Evolutionary conservation across 1,139 yeast species (phyloP).

Genomic region (Candida sojae): DNA sequence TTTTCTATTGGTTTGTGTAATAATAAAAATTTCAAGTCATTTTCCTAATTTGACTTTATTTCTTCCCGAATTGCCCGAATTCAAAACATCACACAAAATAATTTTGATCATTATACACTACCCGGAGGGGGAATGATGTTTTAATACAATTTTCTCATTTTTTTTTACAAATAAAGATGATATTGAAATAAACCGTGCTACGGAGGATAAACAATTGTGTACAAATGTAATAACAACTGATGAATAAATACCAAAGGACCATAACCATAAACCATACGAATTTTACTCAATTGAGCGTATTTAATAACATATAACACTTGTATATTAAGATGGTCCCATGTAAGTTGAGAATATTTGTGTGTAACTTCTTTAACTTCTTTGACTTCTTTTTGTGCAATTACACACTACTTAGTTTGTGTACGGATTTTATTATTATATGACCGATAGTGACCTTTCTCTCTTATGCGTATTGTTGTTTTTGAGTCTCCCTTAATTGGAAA

Average conservation of each 20-base stretch:
- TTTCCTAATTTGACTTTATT: neutral
- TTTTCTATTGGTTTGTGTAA: neutral
- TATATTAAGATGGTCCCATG: neutral
- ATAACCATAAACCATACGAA: neutral
- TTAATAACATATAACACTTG: neutral
- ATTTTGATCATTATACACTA: neutral
- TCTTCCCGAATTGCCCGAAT: slow-evolving; percentile 1
- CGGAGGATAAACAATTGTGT: too few relatives aligned
- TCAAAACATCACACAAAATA: neutral
- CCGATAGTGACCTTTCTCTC: neutral
- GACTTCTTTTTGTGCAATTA: neutral
- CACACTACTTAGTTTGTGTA: neutral
- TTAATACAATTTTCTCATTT: too few relatives aligned
- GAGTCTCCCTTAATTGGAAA: slow-evolving; percentile 3
- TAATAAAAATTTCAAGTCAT: neutral
- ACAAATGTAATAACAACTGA: too few relatives aligned
- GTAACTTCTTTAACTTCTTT: neutral
- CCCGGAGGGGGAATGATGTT: too few relatives aligned
- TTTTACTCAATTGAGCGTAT: neutral
- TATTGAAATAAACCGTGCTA: too few relatives aligned
- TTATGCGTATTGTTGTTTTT: neutral
- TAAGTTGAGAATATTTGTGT: neutral
- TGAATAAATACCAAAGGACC: neutral
- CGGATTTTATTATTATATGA: too few relatives aligned
- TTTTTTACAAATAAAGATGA: too few relatives aligned